phyloP scores from a whole-genome alignment of 1,284 basidiomycete species.

The Ustilago trichophora region DNA sequence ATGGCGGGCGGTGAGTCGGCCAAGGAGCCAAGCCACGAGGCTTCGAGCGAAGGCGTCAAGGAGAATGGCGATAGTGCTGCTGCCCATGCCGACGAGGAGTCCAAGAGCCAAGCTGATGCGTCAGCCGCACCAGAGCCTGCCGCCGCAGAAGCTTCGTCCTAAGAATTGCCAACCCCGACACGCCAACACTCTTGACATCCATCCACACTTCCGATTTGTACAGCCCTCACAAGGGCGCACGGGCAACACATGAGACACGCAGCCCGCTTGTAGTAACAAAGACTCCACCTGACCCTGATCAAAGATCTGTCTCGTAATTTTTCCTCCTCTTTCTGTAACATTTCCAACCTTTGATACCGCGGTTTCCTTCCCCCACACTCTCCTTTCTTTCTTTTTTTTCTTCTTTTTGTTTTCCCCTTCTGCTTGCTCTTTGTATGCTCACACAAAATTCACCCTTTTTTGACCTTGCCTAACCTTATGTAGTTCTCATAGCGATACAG shows the following conservation, averaged over 20 bases:
- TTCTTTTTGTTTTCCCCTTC: background rate
- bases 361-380: slow-evolving; percentile 1
- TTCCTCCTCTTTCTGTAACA: slow-evolving; percentile 2
- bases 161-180: too few species aligned
- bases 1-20: slow-evolving; percentile 17
- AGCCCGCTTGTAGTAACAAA: too few species aligned
- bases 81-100: slow-evolving; percentile 9
- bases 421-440: slow-evolving; percentile 18
- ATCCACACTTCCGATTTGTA: too few species aligned
- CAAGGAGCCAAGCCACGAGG: slow-evolving; percentile 12
- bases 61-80: slow-evolving; percentile 16
- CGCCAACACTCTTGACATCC: too few species aligned
- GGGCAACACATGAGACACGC: too few species aligned
- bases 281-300: too few species aligned
- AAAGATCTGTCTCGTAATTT: background rate
- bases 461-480: too few species aligned
- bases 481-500: too few species aligned
- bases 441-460: too few species aligned
- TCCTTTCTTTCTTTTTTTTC: background rate
- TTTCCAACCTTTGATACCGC: slow-evolving; percentile 2
- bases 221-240: too few species aligned
- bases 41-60: slow-evolving; percentile 14
- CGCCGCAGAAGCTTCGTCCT: too few species aligned
- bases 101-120: slow-evolving; percentile 22
- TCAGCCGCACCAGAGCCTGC: background rate